These are phyloP conservation scores for Wickerhamiella infanticola DNA, from an alignment of 1,139 yeast species.

Conservation along the genomic window DNA sequence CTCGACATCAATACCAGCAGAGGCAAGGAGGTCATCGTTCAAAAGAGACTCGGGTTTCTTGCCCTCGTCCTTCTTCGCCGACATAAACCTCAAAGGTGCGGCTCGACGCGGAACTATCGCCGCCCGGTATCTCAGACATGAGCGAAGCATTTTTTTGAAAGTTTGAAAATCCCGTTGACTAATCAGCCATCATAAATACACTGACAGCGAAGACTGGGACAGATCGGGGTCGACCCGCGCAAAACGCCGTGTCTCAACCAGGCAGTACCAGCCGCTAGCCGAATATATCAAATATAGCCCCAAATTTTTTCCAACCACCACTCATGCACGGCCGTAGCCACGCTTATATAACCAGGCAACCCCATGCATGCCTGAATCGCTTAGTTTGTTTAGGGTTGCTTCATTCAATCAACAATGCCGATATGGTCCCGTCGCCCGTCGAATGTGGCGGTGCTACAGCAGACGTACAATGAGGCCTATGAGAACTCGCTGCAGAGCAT, in stretches of 20 bases:
- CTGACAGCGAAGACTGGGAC: too few species aligned
- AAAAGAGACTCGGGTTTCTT: conserved; percentile 40
- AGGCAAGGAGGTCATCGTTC: conserved; percentile 65
- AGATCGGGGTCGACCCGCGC: too few species aligned
- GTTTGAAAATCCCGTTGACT: too few species aligned
- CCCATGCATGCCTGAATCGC: not conserved
- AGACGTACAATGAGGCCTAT: conserved; percentile 25
- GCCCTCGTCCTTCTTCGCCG: not conserved
- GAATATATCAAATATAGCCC: too few species aligned
- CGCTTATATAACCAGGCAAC: too few species aligned
- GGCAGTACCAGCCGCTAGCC: too few species aligned
- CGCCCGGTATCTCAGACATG: not conserved
- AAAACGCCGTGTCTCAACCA: too few species aligned
- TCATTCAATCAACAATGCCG: conserved; percentile 7
- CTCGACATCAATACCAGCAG: conserved; percentile 73
- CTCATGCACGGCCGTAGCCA: too few species aligned
- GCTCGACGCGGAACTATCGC: not conserved
- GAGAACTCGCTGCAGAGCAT: conserved; percentile 24
- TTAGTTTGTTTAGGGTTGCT: not conserved
- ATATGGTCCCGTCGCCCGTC: conserved; percentile 13
- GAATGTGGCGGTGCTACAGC: conserved; percentile 19
- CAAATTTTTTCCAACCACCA: too few species aligned
- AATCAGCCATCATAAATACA: too few species aligned
- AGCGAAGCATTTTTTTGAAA: not conserved
- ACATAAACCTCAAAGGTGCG: not conserved